Evolutionary conservation across 768 basidiomycete genomes (phyloP).

Genomic region (Rhizopogon vulgaris): DNA sequence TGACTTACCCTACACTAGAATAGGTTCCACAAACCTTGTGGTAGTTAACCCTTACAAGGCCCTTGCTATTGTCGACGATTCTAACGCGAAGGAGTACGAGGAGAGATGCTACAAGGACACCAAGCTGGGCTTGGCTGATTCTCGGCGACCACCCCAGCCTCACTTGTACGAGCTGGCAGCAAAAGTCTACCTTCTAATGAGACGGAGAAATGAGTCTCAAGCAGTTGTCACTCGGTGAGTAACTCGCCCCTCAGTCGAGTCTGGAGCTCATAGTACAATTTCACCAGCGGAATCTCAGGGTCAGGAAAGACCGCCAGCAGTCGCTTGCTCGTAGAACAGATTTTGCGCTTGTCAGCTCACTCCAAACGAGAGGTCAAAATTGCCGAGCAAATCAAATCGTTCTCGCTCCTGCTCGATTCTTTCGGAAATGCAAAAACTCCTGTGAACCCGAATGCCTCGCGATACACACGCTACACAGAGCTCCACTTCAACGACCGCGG

Average conservation of each 20-base stretch:
- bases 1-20: constrained; percentile 50
- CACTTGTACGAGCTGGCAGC: constrained; percentile 61
- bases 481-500: constrained; percentile 55
- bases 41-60: constrained; percentile 57
- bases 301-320: constrained; percentile 53
- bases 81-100: constrained; percentile 52
- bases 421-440: constrained; percentile 65
- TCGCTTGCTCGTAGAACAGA: constrained; percentile 49
- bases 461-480: constrained; percentile 53
- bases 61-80: constrained; percentile 51
- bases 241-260: constrained; percentile 4
- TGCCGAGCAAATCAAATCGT: constrained; percentile 50
- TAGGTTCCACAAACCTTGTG: constrained; percentile 44
- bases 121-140: constrained; percentile 30
- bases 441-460: constrained; percentile 58
- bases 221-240: constrained; percentile 52
- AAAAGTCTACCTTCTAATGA: constrained; percentile 53
- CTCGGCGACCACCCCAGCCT: constrained; percentile 41
- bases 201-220: constrained; percentile 48
- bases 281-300: constrained; percentile 53
- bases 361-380: constrained; percentile 48
- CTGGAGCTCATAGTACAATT: constrained; percentile 6
- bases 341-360: constrained; percentile 54
- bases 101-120: constrained; percentile 50
- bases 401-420: constrained; percentile 50